A percentile compares a stretch with the other conserved stretches of the same genome.
Evolutionary conservation across 805 yeast genomes (phyloP).

Genomic region (Candida hispaniensis): DNA sequence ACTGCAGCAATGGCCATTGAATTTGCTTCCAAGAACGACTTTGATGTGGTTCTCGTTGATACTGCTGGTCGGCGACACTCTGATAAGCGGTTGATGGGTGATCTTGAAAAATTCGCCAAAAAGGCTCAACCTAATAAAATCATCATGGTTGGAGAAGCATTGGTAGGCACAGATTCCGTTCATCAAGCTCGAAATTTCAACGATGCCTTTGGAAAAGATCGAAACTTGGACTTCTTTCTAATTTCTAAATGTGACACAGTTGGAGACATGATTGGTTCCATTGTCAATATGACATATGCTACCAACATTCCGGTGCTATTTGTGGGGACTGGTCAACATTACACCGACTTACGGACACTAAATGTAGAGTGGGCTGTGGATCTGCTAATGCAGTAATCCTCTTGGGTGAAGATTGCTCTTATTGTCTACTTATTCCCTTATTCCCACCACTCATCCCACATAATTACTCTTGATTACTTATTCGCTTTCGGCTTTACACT

Average conservation of each 20-base stretch:
- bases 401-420: too few species aligned
- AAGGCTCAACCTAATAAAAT: constrained; percentile 93
- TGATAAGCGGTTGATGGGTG: constrained; percentile 90
- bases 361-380: constrained; percentile 90
- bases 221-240: constrained; percentile 80
- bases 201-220: constrained; percentile 75
- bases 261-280: constrained; percentile 90
- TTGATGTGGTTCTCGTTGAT: constrained; percentile 84
- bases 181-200: constrained; percentile 91
- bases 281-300: constrained; percentile 95
- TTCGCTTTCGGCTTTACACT: too few species aligned
- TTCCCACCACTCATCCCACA: too few species aligned
- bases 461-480: too few species aligned
- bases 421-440: too few species aligned
- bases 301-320: constrained; percentile 91
- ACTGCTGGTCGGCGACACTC: constrained; percentile 98
- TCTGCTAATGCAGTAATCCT: constrained; percentile 52
- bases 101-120: constrained; percentile 86
- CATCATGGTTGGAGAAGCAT: constrained; percentile 97
- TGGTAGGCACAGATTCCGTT: constrained; percentile 95
- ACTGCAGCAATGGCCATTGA: constrained; percentile 87
- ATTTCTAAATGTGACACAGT: constrained; percentile 95
- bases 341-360: constrained; percentile 82
- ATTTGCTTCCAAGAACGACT: constrained; percentile 55
- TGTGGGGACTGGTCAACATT: constrained; percentile 95